These are phyloP conservation scores for Oryza glaberrima DNA, from an alignment of 176 grass and related monocot genomes.

Conservation along the genomic window DNA sequence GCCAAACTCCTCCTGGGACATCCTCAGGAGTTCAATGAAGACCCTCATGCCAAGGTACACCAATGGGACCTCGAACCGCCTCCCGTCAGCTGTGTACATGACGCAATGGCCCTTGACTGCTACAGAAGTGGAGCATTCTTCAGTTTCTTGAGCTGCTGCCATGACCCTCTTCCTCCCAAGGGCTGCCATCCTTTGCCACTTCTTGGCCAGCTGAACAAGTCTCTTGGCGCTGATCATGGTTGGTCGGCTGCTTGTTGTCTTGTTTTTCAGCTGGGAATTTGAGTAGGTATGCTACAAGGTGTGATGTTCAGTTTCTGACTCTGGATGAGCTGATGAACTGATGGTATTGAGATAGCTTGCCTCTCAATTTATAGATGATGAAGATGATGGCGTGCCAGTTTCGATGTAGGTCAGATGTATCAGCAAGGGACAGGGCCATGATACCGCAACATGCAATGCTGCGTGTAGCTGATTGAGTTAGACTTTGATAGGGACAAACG, in stretches of 20 bases:
- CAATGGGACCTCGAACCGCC: too few species aligned
- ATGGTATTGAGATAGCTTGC: neutral
- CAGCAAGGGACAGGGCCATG: slow-evolving; percentile 1
- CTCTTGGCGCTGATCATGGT: slow-evolving; percentile 31
- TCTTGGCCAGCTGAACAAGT: slow-evolving; percentile 27
- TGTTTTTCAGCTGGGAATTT: neutral
- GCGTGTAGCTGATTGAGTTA: slow-evolving; percentile 3
- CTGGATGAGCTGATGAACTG: slow-evolving; percentile 8
- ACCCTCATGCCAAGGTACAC: too few species aligned
- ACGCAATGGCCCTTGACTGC: neutral
- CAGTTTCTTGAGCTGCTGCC: neutral
- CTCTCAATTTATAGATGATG: slow-evolving; percentile 30
- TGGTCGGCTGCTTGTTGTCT: neutral
- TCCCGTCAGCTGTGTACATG: too few species aligned
- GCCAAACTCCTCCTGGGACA: too few species aligned
- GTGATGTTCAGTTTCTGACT: neutral
- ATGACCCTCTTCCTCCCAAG: slow-evolving; percentile 41
- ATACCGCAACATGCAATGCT: neutral
- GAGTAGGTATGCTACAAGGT: neutral
- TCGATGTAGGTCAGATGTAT: neutral
- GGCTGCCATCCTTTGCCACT: slow-evolving; percentile 22
- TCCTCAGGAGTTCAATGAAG: too few species aligned
- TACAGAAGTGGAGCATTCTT: slow-evolving; percentile 7
- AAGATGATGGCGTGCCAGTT: neutral
- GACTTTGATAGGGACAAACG: slow-evolving; percentile 37